Base-by-base conservation (phyloP, 257 asterid species). In the Hygrophila difformis region DNA sequence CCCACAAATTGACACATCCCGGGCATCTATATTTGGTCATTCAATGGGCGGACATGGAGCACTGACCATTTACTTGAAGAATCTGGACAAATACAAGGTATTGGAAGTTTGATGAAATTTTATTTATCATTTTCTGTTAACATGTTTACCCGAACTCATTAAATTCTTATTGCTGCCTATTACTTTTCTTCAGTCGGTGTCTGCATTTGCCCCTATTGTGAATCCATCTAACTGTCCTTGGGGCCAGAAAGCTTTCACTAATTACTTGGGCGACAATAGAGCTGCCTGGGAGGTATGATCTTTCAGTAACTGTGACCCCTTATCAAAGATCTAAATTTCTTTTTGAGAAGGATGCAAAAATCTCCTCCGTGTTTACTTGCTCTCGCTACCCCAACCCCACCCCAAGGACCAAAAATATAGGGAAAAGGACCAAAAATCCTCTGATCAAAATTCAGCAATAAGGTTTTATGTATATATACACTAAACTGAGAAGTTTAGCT, bases 41-140 rank as follows among this genome's bases (percentile, higher is more conserved):
- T 91, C 96, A 17, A 91, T 91, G 96, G 99, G 99, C 15, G 96
- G 99, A 34, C 99, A 91, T 64, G 99, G 99, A 60, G 99, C 96
- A 14, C 76, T 91, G 16, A 82, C 92, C 22, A 80, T 91, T 68
- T 91, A 86, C 84, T 69, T 91, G 13, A 91, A 82, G 62, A 91
- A 86, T 47, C 65, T 86, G 70, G 95, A 76, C 50, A 91, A 86
- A 65, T 91, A 86, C 76, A 91, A 82, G 96, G 96, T 89, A 66
- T 18, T 44, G 40, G 14, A 31, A n/a, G 20, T 31, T 12, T 37
- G 18, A 23, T 17, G 9, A n/a, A n/a, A n/a, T n/a, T 47, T 21
- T 16, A 20, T 21, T 26, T 28, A 4, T 29, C 21, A 22, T 5
- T 17, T 42, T 42, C 58, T 13, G 18, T 36, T 26, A 11, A 26